Evolutionary conservation across 108 stramenopile genomes (phyloP).

Genomic region (Nitzschia sp.): DNA sequence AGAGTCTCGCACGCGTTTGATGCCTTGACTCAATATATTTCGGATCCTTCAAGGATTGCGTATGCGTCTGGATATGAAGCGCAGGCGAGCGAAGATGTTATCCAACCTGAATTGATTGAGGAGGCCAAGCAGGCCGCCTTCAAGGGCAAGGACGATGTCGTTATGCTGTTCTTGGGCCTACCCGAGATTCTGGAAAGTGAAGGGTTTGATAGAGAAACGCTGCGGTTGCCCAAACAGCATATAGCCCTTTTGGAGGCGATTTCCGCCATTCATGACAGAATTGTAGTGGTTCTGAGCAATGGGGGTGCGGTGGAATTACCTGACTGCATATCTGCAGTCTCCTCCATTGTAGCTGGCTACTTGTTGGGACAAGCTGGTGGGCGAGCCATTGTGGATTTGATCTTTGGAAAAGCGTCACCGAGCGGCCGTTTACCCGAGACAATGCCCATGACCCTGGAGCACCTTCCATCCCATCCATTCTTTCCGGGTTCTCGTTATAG

Average conservation of each 20-base stretch:
- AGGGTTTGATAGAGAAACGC: slow-evolving; percentile 54
- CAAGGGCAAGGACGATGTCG: slow-evolving; percentile 30
- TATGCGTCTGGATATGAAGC: slow-evolving; percentile 50
- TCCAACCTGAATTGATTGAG: slow-evolving; percentile 24
- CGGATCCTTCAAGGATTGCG: neutral
- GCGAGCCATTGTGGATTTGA: slow-evolving; percentile 54
- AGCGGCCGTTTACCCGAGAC: slow-evolving; percentile 63
- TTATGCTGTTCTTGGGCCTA: slow-evolving; percentile 52
- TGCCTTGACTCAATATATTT: slow-evolving; percentile 17
- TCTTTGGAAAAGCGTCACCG: slow-evolving; percentile 63
- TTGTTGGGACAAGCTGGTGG: slow-evolving; percentile 69
- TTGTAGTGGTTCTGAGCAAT: slow-evolving; percentile 50
- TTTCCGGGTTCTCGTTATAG: slow-evolving; percentile 40
- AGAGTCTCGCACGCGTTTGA: slow-evolving; percentile 30
- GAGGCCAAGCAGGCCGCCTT: slow-evolving; percentile 35
- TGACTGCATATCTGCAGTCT: neutral
- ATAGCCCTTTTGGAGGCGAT: slow-evolving; percentile 43
- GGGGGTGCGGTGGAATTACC: slow-evolving; percentile 59
- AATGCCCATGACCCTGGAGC: slow-evolving; percentile 34
- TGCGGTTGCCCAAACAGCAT: slow-evolving; percentile 43
- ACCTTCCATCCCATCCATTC: slow-evolving; percentile 26
- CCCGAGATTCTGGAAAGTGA: slow-evolving; percentile 63
- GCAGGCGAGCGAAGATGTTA: slow-evolving; percentile 23
- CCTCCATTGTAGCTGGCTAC: slow-evolving; percentile 52
- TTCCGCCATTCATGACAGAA: slow-evolving; percentile 18